Evolutionary conservation across 495 filamentous ascomycete species (phyloP), one percentile per base, ranked within the genome.

Genomic region (Neurospora pannonica): DNA sequence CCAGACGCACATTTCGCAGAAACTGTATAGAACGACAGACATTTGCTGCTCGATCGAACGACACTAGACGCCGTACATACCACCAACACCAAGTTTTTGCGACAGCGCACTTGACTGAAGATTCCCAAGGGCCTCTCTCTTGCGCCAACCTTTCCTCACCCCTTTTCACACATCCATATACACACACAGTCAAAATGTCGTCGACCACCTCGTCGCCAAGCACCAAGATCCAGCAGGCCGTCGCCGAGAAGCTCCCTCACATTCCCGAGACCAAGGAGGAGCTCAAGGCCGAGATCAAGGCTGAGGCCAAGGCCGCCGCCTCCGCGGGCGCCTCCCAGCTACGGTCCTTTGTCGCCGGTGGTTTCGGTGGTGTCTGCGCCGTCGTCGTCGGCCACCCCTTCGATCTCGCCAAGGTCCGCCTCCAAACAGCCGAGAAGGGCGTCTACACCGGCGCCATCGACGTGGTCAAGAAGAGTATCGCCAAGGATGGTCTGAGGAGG

Each of bases 331-430:
- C 82, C 13, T 78, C 84, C 0, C 86, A 85, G 73, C 74, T 97
- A 54, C 92, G 95, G 43, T 96, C 95, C 21, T 88, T 98, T 39
- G 92, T 85, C 17, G 95, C 95, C 4, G 96, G 97, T 76, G 97
- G 93, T 39, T 95, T 95, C 71, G 96, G 96, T 74, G 97, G 97
- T 79, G 86, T 98, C 38, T 98, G 93, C 84, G 95, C 96, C 37
- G 97, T 98, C 54, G 77, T 99, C 28, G 90, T 95, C 75, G 96
- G 96, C 54, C 97, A 98, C 83, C 96, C 96, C 9, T 99, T 99
- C 80, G 96, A 99, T 79, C 86, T 99, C 75, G 95, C 98, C 79
- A 99, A 99, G 84, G 96, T 99, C 74, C 92, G 97, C 43, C 81
- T 99, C 82, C 96, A 99, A 86, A 99, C 96, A 1, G 94, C 96